Conservation (phyloP, 257 asterid genomes). For the Solanum pinnatisectum region DNA sequence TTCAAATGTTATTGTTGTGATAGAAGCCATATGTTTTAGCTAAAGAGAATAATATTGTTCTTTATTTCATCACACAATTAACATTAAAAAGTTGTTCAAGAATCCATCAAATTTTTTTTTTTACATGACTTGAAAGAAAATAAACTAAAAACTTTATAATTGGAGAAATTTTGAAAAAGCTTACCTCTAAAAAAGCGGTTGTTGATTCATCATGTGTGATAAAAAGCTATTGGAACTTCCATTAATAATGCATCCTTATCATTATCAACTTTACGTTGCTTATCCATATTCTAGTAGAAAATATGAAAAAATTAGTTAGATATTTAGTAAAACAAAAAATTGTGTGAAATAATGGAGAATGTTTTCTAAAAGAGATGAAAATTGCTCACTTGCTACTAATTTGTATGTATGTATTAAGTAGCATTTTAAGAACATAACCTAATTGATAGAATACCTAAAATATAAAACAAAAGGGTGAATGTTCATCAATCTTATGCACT, state of each 20-base stretch:
- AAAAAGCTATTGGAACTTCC: neutral
- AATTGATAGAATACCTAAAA: neutral
- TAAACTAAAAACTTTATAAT: neutral
- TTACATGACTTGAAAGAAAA: neutral
- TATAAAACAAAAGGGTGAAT: too few relatives aligned
- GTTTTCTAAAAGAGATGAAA: too few relatives aligned
- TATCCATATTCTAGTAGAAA: neutral
- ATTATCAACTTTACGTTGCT: neutral
- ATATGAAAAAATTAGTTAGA: neutral
- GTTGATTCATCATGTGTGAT: neutral
- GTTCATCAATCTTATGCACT: neutral
- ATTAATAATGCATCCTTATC: neutral
- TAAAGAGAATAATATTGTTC: too few relatives aligned
- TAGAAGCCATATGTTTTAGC: too few relatives aligned
- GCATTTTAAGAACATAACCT: too few relatives aligned
- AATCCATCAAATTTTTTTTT: too few relatives aligned
- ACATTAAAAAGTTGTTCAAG: too few relatives aligned
- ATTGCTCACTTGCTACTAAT: too few relatives aligned
- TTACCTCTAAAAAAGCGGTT: neutral
- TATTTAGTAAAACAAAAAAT: too few relatives aligned
- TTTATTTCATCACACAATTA: too few relatives aligned
- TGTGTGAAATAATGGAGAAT: neutral
- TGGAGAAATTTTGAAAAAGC: neutral
- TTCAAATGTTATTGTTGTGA: too few relatives aligned
- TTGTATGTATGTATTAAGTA: too few relatives aligned